Evolutionary conservation across 2,329 filamentous ascomycete genomes (phyloP).

Genomic region (Alternaria brassicicola): DNA sequence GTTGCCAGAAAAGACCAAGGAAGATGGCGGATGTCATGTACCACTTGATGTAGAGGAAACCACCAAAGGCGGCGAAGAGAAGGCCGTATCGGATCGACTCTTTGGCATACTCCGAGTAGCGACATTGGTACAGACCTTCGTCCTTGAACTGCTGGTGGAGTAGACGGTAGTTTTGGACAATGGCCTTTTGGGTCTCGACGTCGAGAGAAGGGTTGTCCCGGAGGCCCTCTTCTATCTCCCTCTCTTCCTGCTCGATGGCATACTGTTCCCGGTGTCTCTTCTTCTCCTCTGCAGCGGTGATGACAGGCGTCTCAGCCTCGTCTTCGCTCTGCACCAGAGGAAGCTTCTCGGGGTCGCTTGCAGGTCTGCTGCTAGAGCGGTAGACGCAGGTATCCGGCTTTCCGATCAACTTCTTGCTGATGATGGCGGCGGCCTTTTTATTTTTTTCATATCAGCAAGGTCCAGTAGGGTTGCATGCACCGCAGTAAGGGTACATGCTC

Average conservation of each 20-base stretch:
- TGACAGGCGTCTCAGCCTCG: conserved; percentile 8
- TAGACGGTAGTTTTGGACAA: conserved; percentile 61
- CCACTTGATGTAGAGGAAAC: conserved; percentile 58
- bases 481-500: conserved; percentile 3
- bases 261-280: conserved; percentile 36
- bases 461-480: conserved; percentile 7
- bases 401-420: conserved; percentile 34
- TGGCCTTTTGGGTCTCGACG: conserved; percentile 59
- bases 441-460: conserved; percentile 32
- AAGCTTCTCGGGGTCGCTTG: conserved; percentile 32
- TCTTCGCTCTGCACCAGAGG: conserved; percentile 17
- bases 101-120: conserved; percentile 63
- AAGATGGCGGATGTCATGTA: conserved; percentile 64
- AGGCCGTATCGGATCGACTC: conserved; percentile 62
- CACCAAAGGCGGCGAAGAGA: conserved; percentile 59
- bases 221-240: conserved; percentile 47
- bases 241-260: conserved; percentile 43
- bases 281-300: conserved; percentile 21
- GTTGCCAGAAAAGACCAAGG: conserved; percentile 70
- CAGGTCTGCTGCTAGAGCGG: conserved; percentile 18
- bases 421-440: conserved; percentile 32
- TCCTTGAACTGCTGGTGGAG: conserved; percentile 63
- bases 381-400: conserved; percentile 30
- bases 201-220: conserved; percentile 60
- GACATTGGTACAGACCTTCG: conserved; percentile 64